A percentile compares a stretch with the other conserved stretches of the same genome.
These are phyloP conservation scores for Lepidium africanum DNA, from an alignment of 345 rosid genomes.

Conservation along the genomic window DNA sequence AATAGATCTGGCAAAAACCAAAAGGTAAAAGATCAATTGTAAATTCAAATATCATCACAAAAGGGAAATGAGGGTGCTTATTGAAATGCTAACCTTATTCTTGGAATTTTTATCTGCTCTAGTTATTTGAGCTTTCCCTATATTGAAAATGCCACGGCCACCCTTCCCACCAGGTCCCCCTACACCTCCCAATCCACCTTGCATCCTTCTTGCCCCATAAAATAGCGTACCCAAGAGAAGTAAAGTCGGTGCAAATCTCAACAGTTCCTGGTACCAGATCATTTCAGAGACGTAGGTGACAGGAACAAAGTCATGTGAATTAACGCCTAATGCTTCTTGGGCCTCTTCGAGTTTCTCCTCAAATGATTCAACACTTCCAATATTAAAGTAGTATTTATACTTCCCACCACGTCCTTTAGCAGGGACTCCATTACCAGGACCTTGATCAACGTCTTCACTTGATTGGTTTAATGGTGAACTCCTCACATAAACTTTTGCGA, in stretches of 20 bases:
- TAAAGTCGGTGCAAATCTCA: slow-evolving; percentile 73
- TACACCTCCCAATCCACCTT: slow-evolving; percentile 63
- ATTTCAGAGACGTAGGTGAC: slow-evolving; percentile 69
- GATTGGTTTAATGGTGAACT: slow-evolving; percentile 37
- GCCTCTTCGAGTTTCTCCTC: slow-evolving; percentile 96
- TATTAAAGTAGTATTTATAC: slow-evolving; percentile 68
- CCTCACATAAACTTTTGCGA: slow-evolving; percentile 80
- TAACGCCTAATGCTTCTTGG: slow-evolving; percentile 65
- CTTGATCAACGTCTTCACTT: slow-evolving; percentile 38
- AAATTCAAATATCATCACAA: background rate
- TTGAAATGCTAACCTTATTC: slow-evolving; percentile 59
- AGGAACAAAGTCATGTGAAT: slow-evolving; percentile 73
- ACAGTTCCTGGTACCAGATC: slow-evolving; percentile 63
- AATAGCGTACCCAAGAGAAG: slow-evolving; percentile 65
- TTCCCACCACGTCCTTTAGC: slow-evolving; percentile 51
- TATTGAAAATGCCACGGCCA: slow-evolving; percentile 86
- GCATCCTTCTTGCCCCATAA: slow-evolving; percentile 67
- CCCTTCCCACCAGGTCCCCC: slow-evolving; percentile 82
- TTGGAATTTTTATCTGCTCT: slow-evolving; percentile 90
- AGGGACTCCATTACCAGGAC: slow-evolving; percentile 35
- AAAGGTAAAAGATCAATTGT: background rate
- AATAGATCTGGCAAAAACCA: slow-evolving; percentile 47
- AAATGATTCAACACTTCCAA: slow-evolving; percentile 84
- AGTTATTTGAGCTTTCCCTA: slow-evolving; percentile 81
- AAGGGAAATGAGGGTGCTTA: background rate